Base-by-base conservation (phyloP, 192 early-diverging fungal genomes). In the Pecoramyces ruminantium region DNA sequence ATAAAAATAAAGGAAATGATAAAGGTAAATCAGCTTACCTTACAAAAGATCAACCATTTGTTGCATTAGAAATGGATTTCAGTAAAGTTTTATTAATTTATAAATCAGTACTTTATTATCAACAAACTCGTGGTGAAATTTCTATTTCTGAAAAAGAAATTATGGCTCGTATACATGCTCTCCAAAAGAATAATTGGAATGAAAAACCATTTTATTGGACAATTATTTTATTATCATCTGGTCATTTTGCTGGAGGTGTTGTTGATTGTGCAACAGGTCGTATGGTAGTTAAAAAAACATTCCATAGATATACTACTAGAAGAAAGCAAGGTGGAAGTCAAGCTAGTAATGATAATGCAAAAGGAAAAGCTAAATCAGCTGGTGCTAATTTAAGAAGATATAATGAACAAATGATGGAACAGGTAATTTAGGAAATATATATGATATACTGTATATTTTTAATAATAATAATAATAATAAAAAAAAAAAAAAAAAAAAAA, bases 241-340 rank as follows among this genome's bases (percentile, higher is more conserved):
- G 51, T 67, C 51, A 95, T 83, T 99, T 99, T 88, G 95, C 95
- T 13, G 97, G 92, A 18, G 89, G 92, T 5, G 89, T 99, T 13
- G 88, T 97, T 79, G 95, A 96, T 83, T 87, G 92, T 81, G 84
- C 84, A 30, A 86, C 86, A 27, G 90, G 89, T 58, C 83, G 87
- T 77, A 83, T 92, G 29, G 58, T 95, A 6, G 91, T 86, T 0
- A 95, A 98, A 87, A 99, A 98, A 86, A 95, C 96, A 29, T 92
- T 97, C 81, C 96, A 97, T 83, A 89, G 97, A 40, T 99, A 99
- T 86, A 99, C 97, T 11, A 97, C 96, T 9, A 91, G 97, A 38
- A 87, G 93, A 80, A 97, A 98, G 82, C 97, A 99, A 84, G 97
- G 97, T 82, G 96, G 96, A 0, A 89, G 94, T 28, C 97, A 99